These are phyloP conservation scores for Podospora pseudocomata DNA, from an alignment of 495 filamentous ascomycete species.

Conservation along the genomic window DNA sequence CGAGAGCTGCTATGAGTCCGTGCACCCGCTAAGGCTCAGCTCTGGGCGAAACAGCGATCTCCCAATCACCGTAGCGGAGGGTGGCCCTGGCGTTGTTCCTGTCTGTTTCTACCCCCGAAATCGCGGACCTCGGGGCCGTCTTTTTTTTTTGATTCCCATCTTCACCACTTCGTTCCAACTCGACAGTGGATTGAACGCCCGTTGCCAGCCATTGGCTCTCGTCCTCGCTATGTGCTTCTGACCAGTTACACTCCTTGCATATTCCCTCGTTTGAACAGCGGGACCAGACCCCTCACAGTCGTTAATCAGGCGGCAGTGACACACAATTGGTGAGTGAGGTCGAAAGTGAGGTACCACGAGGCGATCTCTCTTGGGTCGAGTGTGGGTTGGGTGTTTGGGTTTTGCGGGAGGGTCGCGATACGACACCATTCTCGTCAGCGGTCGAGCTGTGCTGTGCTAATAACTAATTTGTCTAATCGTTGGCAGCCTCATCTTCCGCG, in stretches of 20 bases:
- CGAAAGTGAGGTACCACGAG: background rate
- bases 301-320: slow-evolving; percentile 16
- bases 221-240: slow-evolving; percentile 10
- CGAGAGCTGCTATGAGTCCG: background rate
- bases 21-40: slow-evolving; percentile 3
- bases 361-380: background rate
- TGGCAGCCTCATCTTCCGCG: slow-evolving; percentile 12
- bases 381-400: background rate
- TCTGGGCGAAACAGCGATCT: slow-evolving; percentile 6
- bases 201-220: slow-evolving; percentile 22
- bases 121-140: background rate
- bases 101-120: slow-evolving; percentile 1
- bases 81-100: background rate
- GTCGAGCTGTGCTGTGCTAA: slow-evolving; percentile 11
- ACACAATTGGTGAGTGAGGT: slow-evolving; percentile 7
- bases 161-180: slow-evolving; percentile 11
- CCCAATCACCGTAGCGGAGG: background rate
- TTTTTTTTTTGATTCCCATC: background rate
- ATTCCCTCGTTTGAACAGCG: slow-evolving; percentile 19
- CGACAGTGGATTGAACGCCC: slow-evolving; percentile 21
- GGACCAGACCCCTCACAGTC: background rate
- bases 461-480: slow-evolving; percentile 9
- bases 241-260: slow-evolving; percentile 12
- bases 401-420: slow-evolving; percentile 11
- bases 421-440: background rate